These are phyloP conservation scores for Articulospora tetracladia DNA, from an alignment of 495 filamentous ascomycete species.

Conservation along the genomic window DNA sequence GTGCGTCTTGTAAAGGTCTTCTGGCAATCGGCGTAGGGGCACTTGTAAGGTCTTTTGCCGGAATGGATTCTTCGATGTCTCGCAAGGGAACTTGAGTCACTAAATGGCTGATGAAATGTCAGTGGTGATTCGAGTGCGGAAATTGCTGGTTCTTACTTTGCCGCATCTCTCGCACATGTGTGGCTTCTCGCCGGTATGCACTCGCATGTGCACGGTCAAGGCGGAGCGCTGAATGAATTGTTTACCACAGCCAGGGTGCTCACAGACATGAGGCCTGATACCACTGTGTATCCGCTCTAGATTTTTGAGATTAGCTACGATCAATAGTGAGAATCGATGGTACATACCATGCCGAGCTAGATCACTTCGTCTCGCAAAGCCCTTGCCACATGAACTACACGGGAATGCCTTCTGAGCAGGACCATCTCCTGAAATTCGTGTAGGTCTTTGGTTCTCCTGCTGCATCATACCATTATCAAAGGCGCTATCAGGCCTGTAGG, in stretches of 20 bases:
- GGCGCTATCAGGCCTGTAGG: slow-evolving; percentile 36
- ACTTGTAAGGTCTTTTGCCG: slow-evolving; percentile 95
- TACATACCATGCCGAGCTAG: slow-evolving; percentile 87
- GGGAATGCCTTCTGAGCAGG: slow-evolving; percentile 68
- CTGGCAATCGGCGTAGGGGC: slow-evolving; percentile 94
- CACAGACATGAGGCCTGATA: slow-evolving; percentile 87
- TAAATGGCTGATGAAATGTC: slow-evolving; percentile 71
- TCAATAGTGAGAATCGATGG: neutral
- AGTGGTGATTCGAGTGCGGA: slow-evolving; percentile 22
- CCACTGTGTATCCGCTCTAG: slow-evolving; percentile 90
- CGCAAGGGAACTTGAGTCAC: slow-evolving; percentile 93
- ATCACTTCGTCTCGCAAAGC: slow-evolving; percentile 91
- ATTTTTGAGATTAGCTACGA: slow-evolving; percentile 23
- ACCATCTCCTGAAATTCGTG: slow-evolving; percentile 17
- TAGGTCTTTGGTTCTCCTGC: slow-evolving; percentile 18
- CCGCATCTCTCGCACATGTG: slow-evolving; percentile 97
- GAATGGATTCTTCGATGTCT: slow-evolving; percentile 94
- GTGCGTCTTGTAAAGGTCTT: slow-evolving; percentile 98
- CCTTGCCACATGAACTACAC: slow-evolving; percentile 88
- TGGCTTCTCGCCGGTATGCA: slow-evolving; percentile 97
- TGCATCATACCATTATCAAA: slow-evolving; percentile 31
- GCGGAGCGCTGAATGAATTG: slow-evolving; percentile 99
- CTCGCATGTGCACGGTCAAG: slow-evolving; percentile 89
- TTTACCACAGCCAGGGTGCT: slow-evolving; percentile 84
- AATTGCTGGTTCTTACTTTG: slow-evolving; percentile 59